Evolutionary conservation across 768 basidiomycete genomes (phyloP), one percentile per base, ranked within the genome.

Genomic region (Asterophora parasitica): DNA sequence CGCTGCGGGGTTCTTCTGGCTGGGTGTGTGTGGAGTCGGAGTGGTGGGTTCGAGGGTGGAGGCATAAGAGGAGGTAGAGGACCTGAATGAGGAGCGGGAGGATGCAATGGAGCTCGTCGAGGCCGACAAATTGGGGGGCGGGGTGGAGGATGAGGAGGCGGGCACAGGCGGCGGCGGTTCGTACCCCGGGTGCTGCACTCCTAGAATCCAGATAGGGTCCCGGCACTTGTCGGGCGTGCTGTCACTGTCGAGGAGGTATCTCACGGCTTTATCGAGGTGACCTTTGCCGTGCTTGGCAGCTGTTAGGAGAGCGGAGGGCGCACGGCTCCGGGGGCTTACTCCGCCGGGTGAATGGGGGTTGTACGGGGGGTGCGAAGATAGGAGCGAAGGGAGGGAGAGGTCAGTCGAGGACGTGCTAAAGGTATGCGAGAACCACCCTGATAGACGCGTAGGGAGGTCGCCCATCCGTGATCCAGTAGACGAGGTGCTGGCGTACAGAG

Each of bases 221-320:
- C 76, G 60, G 45, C 82, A 92, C 59, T 77, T 83, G 63, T 96
- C 92, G 1, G 88, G 90, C 3, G 77, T 79, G 13, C 92, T 81
- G 65, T 97, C 94, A 55, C 81, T 81, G 68, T 97, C 94, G 51
- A 95, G 75, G n/a, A 97, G 72, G 67, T 92, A 90, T 37, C 92
- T 76, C 73, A 92, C 81, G 2, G 87, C 89, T 63, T 86, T 88
- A 70, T 89, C 88, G 42, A 89, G 65, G 49, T 85, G 83, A 17
- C 82, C 84, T 56, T 84, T 85, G 34, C 86, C 82, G 57, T 85
- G 79, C 58, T 81, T 83, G 2, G 83, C 85, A 0, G 83, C 85
- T 1, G 80, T 76, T 41, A 89, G 70, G 10, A 89, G 69, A 0
- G 51, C 49, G 2, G 82, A 74, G 13, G 63, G 58, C 2, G 59